These are phyloP conservation scores for Sclerotinia sclerotiorum DNA, from an alignment of 2,329 filamentous ascomycete species.

Conservation along the genomic window DNA sequence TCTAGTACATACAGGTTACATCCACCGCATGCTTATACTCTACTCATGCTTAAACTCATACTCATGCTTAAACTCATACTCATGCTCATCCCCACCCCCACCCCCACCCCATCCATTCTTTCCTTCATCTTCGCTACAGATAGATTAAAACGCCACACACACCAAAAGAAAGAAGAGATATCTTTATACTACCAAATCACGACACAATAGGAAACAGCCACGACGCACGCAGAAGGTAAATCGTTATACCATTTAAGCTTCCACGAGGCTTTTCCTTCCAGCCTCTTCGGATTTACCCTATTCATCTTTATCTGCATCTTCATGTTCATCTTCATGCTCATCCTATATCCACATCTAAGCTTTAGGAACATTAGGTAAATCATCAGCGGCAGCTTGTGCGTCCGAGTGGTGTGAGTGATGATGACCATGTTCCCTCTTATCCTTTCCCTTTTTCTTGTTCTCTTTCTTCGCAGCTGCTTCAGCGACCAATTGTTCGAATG, in stretches of 20 bases:
- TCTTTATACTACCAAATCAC: neutral
- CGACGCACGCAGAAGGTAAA: neutral
- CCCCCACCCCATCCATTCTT: neutral
- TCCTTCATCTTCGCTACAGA: neutral
- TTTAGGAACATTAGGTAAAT: conserved; percentile 45
- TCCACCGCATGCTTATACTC: neutral
- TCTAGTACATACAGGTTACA: neutral
- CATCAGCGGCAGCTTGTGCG: conserved; percentile 39
- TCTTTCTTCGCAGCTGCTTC: conserved; percentile 96
- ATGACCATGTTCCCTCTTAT: conserved; percentile 41
- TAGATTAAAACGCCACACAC: neutral
- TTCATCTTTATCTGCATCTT: neutral
- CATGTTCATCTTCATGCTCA: no score
- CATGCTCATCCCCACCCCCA: neutral
- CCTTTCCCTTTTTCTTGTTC: conserved; percentile 67
- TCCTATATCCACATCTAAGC: conserved; percentile 21
- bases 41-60: neutral
- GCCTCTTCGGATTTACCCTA: neutral
- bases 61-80: neutral
- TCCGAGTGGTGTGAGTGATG: conserved; percentile 36
- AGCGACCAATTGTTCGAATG: conserved; percentile 95
- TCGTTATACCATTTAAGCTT: neutral
- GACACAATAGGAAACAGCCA: neutral
- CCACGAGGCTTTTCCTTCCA: neutral
- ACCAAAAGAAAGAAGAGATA: neutral